These are phyloP conservation scores for Elymus sibiricus DNA, from an alignment of 176 grass and related monocot genomes.

Conservation along the genomic window DNA sequence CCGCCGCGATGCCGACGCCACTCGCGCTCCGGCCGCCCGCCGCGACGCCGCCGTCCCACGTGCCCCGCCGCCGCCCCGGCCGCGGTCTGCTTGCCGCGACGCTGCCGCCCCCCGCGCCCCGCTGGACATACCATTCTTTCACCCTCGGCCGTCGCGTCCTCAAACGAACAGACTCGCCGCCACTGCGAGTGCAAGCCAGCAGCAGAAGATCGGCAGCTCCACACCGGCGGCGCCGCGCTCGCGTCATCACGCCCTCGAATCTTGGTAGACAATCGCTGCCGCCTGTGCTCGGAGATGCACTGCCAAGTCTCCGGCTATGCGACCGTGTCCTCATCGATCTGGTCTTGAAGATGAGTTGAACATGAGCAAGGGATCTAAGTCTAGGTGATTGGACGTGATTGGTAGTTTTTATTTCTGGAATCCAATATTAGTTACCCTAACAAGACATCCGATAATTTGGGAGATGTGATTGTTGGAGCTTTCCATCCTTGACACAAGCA, in stretches of 20 bases:
- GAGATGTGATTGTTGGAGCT: not conserved
- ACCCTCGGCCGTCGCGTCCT: not conserved
- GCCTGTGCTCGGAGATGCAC: not conserved
- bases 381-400: not conserved
- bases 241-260: not conserved
- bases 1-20: no score
- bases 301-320: not conserved
- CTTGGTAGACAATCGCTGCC: not conserved
- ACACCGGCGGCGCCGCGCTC: not conserved
- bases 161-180: not conserved
- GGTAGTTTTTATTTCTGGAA: not conserved
- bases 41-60: no score
- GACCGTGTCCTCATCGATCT: slow-evolving; percentile 3
- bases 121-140: not conserved
- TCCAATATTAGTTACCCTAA: not conserved
- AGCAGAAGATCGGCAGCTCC: not conserved
- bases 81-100: no score
- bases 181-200: not conserved
- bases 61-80: no score
- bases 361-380: not conserved
- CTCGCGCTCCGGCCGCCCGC: no score
- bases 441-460: not conserved
- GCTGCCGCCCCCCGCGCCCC: no score
- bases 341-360: not conserved
- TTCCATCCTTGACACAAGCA: no score